Percentiles rank a stretch among this genome's conserved stretches.
Evolutionary conservation across 1,284 basidiomycete species (phyloP).

Genomic region (Fomitopsis palustris): DNA sequence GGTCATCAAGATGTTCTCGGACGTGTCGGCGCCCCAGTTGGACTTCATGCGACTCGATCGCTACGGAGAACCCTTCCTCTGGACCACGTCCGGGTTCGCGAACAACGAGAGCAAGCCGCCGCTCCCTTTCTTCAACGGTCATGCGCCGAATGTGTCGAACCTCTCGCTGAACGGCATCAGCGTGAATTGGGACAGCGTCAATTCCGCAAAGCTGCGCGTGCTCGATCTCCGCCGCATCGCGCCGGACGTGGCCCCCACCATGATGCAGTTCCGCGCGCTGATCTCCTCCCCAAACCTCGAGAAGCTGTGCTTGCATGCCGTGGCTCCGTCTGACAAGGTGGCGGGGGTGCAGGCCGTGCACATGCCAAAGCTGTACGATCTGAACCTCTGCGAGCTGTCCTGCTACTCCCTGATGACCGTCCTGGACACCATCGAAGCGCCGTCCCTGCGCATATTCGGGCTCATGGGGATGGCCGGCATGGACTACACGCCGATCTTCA

Average conservation of each 20-base stretch:
- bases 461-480: constrained; percentile 46
- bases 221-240: constrained; percentile 60
- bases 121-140: constrained; percentile 45
- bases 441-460: constrained; percentile 49
- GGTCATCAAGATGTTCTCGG: constrained; percentile 44
- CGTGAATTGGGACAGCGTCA: constrained; percentile 48
- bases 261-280: constrained; percentile 47
- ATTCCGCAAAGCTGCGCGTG: constrained; percentile 47
- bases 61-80: constrained; percentile 7
- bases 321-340: constrained; percentile 54
- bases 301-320: constrained; percentile 55
- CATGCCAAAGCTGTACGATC: constrained; percentile 42
- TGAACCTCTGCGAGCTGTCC: constrained; percentile 52
- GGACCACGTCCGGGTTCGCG: not conserved
- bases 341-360: constrained; percentile 36
- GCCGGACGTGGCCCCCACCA: constrained; percentile 42
- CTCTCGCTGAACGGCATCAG: constrained; percentile 53
- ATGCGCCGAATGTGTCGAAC: constrained; percentile 38
- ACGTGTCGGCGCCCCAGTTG: constrained; percentile 37
- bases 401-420: constrained; percentile 42
- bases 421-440: constrained; percentile 44
- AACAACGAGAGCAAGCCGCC: constrained; percentile 1
- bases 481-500: constrained; percentile 47
- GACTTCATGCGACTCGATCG: constrained; percentile 61
- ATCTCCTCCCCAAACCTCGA: constrained; percentile 24